These are phyloP conservation scores for Annulohypoxylon bovei DNA, from an alignment of 495 filamentous ascomycete genomes.

Conservation along the genomic window DNA sequence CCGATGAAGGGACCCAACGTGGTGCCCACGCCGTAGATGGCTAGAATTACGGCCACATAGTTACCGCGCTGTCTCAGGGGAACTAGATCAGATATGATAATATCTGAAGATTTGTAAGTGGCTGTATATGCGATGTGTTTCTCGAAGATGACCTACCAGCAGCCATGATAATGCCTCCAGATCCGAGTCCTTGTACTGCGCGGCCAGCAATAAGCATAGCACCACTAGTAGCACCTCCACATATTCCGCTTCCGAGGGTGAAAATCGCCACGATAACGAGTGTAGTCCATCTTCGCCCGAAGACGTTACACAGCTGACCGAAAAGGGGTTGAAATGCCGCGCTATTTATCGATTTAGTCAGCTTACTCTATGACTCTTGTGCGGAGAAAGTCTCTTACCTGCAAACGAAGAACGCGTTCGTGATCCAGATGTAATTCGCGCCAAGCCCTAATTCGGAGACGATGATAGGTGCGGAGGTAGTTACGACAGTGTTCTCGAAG, in stretches of 20 bases:
- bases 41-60: conserved; percentile 62
- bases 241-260: conserved; percentile 50
- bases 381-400: background rate
- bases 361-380: background rate
- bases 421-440: conserved; percentile 6
- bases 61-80: conserved; percentile 68
- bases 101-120: conserved; percentile 59
- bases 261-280: conserved; percentile 46
- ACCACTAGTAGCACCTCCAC: conserved; percentile 42
- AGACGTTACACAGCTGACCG: conserved; percentile 52
- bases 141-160: conserved; percentile 26
- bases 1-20: conserved; percentile 76
- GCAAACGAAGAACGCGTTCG: conserved; percentile 10
- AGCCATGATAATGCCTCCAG: conserved; percentile 76
- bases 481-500: conserved; percentile 1
- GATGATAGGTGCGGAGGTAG: background rate
- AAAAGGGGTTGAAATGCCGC: conserved; percentile 58
- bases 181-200: conserved; percentile 78
- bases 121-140: background rate
- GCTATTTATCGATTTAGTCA: background rate
- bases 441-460: background rate
- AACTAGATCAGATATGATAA: conserved; percentile 78
- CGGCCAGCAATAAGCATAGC: conserved; percentile 76
- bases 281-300: conserved; percentile 53
- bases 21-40: conserved; percentile 70